Conservation (phyloP, 768 basidiomycete species). For the Collybia nuda region DNA sequence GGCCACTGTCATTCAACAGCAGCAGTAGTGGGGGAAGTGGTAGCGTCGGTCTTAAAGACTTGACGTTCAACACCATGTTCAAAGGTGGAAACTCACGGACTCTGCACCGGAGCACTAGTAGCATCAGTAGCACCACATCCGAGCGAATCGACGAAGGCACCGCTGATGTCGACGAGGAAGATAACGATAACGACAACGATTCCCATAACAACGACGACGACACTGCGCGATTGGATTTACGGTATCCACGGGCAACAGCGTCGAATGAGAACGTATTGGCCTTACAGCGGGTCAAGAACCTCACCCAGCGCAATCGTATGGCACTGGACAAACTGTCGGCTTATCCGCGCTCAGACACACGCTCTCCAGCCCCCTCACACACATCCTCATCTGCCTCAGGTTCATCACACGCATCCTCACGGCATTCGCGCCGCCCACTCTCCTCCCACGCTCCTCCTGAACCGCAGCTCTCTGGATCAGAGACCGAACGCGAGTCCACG, state of each 20-base stretch:
- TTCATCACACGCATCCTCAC: slow-evolving; percentile 27
- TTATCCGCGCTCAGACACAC: slow-evolving; percentile 51
- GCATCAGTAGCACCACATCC: slow-evolving; percentile 4
- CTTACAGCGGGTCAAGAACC: slow-evolving; percentile 66
- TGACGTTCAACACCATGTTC: slow-evolving; percentile 30
- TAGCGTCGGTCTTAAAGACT: slow-evolving; percentile 3
- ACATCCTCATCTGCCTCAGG: slow-evolving; percentile 28
- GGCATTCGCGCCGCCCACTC: slow-evolving; percentile 32
- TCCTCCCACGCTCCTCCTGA: slow-evolving; percentile 20
- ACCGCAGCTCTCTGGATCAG: slow-evolving; percentile 62
- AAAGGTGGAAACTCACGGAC: slow-evolving; percentile 28
- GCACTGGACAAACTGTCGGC: slow-evolving; percentile 70
- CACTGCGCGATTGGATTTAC: slow-evolving; percentile 43
- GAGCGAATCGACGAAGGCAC: slow-evolving; percentile 1
- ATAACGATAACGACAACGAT: slow-evolving; percentile 30
- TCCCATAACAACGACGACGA: slow-evolving; percentile 27
- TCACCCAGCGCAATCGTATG: slow-evolving; percentile 73
- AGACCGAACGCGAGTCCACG: slow-evolving; percentile 73
- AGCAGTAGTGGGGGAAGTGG: slow-evolving; percentile 30
- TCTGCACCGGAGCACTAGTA: slow-evolving; percentile 11
- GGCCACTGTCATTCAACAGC: slow-evolving; percentile 24
- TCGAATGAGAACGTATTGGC: slow-evolving; percentile 57
- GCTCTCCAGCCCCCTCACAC: slow-evolving; percentile 37
- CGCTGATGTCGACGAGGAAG: slow-evolving; percentile 47
- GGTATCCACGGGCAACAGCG: slow-evolving; percentile 18